A percentile compares a stretch with the other conserved stretches of the same genome.
Conservation (phyloP, 352 stramenopile species). For the Globisporangium cederbergense region DNA sequence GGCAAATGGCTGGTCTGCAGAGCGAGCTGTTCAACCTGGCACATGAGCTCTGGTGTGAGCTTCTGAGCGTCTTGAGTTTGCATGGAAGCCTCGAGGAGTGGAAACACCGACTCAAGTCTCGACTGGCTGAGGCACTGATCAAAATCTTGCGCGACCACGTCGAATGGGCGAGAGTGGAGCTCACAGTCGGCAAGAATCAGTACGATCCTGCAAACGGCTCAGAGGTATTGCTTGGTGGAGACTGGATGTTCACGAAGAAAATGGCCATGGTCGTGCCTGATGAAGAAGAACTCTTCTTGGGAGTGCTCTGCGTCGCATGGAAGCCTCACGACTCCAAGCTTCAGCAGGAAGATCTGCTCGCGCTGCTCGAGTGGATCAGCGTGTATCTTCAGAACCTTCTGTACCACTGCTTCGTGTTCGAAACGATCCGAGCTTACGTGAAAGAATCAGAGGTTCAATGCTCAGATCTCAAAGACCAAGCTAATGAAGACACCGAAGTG, state of each 20-base stretch:
- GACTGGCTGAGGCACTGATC: not conserved
- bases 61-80: not conserved
- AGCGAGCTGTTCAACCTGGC: not conserved
- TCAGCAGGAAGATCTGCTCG: not conserved
- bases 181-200: not conserved
- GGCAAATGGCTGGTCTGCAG: not conserved
- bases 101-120: not conserved
- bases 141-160: not conserved
- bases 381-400: constrained; percentile 5
- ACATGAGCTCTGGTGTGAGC: not conserved
- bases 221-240: not conserved
- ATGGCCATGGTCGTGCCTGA: not conserved
- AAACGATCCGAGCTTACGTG: not conserved
- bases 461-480: not conserved
- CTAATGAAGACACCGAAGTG: not conserved
- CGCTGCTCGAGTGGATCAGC: constrained; percentile 11
- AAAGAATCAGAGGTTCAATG: not conserved
- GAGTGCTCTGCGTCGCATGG: constrained; percentile 2
- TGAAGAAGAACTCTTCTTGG: not conserved
- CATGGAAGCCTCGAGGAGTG: not conserved
- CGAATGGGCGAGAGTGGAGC: constrained; percentile 1
- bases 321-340: not conserved
- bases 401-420: not conserved
- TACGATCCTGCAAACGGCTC: not conserved
- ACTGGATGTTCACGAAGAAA: not conserved